Evolutionary conservation across 2,329 filamentous ascomycete species (phyloP), one percentile per base, ranked within the genome.

Genomic region (Verticillium isaacii): DNA sequence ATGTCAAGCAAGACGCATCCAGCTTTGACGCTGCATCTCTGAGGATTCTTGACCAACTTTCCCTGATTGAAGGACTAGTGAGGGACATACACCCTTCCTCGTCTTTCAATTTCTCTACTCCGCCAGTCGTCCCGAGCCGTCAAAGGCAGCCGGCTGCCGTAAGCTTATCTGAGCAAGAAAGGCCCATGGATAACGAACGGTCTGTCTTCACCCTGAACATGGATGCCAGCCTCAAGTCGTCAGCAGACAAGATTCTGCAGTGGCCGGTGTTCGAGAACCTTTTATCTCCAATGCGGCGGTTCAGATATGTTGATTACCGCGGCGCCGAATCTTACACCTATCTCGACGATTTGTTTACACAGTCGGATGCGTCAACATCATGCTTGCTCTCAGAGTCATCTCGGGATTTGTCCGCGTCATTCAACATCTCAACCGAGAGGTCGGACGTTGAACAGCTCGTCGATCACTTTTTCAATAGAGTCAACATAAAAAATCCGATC

Each of bases 401-500:
- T 9, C 6, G n/a, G 39, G n/a, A 19, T 3, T 45, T n/a, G 17
- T 36, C 15, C 17, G 17, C 32, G 6, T 23, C 17, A 5, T 14
- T 57, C 32, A 57, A 15, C 34, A 57, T 41, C n/a, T 57, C 56
- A 8, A 57, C 34, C 5, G 56, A 57, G 12, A 17, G 34, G 34
- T 25, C 11, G 5, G n/a, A 57, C 12, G 25, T 57, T 17, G 56
- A 57, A n/a, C 15, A n/a, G 5, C 56, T 57, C 12, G 56, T 57
- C 23, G 56, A 39, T n/a, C 34, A 25, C 8, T 57, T 36, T 23
- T 39, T 39, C 32, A 37, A 34, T 8, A 17, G 56, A 34, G 56
- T 57, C 56, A 57, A 57, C 17, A 57, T 37, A 19, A 57, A 57
- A 29, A 57, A 57, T 29, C 56, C 56, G 19, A 57, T 57, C 14